Evolutionary conservation across 2,329 filamentous ascomycete genomes (phyloP).

Genomic region (Pseudogymnoascus sp.): DNA sequence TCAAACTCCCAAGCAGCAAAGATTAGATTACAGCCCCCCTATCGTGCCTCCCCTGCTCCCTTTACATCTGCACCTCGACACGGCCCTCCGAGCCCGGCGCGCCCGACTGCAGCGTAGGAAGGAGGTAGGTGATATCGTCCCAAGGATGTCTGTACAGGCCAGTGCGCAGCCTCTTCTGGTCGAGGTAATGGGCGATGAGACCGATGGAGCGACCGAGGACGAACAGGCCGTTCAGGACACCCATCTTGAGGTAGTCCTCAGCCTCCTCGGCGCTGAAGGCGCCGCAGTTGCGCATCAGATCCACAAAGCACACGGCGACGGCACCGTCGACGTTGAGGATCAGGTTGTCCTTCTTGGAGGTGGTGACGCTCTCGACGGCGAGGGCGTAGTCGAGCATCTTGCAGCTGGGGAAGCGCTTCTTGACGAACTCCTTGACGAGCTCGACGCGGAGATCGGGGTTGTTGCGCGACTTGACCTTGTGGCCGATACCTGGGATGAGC

Average conservation of each 20-base stretch:
- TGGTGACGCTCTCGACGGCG: constrained; percentile 95
- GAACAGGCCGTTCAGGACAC: constrained; percentile 98
- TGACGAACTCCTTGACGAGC: constrained; percentile 97
- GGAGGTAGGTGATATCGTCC: constrained; percentile 95
- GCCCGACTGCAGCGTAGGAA: constrained; percentile 69
- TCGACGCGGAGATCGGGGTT: constrained; percentile 99
- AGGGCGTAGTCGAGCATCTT: constrained; percentile 99
- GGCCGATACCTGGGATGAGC: constrained; percentile 97
- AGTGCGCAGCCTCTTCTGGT: constrained; percentile 98
- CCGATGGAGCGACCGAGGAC: constrained; percentile 94
- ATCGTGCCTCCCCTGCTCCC: not conserved
- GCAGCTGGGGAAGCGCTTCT: constrained; percentile 93
- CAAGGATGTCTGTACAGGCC: constrained; percentile 98
- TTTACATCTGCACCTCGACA: constrained; percentile 73
- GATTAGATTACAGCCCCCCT: not conserved
- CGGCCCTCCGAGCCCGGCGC: constrained; percentile 71
- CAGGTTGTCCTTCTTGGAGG: constrained; percentile 99
- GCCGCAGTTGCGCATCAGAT: constrained; percentile 93
- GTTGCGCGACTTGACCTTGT: constrained; percentile 99
- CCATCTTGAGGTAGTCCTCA: constrained; percentile 98
- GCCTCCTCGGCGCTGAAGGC: constrained; percentile 94
- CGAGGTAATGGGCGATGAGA: constrained; percentile 98
- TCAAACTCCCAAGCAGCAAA: constrained; percentile 5
- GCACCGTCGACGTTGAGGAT: constrained; percentile 99
- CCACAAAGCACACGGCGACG: constrained; percentile 97